These are phyloP conservation scores for Plasmodium cynomolgi DNA, from an alignment of 169 alveolate genomes.

Conservation along the genomic window DNA sequence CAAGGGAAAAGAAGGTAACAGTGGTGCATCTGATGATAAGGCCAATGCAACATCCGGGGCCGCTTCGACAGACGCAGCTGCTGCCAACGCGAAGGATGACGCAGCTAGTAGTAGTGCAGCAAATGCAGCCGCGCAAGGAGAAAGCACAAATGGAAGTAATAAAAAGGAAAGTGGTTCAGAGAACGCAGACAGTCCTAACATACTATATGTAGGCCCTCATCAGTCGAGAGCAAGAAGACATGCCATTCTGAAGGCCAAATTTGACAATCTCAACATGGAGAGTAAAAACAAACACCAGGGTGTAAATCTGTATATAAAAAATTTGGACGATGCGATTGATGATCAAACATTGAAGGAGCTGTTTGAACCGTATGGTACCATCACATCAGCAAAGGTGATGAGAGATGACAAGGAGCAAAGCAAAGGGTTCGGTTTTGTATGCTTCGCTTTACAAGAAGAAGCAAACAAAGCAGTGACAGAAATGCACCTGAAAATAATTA, in stretches of 20 bases:
- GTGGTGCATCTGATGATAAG: neutral
- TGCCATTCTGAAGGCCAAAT: conserved; percentile 90
- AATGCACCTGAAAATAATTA: conserved; percentile 93
- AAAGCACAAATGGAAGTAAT: neutral
- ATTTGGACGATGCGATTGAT: conserved; percentile 91
- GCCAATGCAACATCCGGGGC: neutral
- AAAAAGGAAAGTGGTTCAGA: conserved; percentile 18
- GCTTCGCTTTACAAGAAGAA: conserved; percentile 96
- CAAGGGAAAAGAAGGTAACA: neutral
- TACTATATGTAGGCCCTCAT: conserved; percentile 90
- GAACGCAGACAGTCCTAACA: conserved; percentile 28
- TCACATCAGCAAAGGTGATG: conserved; percentile 94
- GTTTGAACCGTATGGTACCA: conserved; percentile 92
- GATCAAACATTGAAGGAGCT: conserved; percentile 90
- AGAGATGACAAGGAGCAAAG: conserved; percentile 93
- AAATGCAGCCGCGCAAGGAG: conserved; percentile 4
- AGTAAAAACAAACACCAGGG: conserved; percentile 86
- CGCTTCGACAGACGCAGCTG: neutral
- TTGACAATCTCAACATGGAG: conserved; percentile 83
- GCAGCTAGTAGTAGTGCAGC: neutral
- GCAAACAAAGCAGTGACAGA: conserved; percentile 98
- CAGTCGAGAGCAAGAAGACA: conserved; percentile 92
- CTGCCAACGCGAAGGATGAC: neutral
- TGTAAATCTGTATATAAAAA: conserved; percentile 93
- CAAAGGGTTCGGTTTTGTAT: conserved; percentile 98